phyloP scores from a whole-genome alignment of 2,329 filamentous ascomycete genomes.

The Eurotiales sp. region DNA sequence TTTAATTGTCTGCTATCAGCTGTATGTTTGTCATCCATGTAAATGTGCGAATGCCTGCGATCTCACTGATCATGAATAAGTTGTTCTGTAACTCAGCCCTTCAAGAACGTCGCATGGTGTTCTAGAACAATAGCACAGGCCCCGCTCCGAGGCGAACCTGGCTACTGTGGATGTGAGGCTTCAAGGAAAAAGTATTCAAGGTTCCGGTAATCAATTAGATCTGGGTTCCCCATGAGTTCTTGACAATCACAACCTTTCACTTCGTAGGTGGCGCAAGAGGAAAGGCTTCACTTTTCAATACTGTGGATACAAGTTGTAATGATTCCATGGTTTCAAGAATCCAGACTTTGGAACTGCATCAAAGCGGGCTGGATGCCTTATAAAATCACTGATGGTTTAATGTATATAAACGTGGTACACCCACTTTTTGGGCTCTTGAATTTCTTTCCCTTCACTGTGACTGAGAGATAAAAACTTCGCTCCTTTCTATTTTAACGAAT shows the following conservation, averaged over 20 bases:
- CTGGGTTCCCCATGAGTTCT: background rate
- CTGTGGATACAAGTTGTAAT: background rate
- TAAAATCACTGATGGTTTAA: background rate
- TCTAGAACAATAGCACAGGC: slow-evolving; percentile 1
- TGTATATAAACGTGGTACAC: background rate
- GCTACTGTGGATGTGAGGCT: background rate
- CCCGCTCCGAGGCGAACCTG: background rate
- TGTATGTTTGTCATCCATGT: background rate
- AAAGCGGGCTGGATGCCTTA: too few relatives aligned
- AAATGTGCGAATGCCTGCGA: background rate
- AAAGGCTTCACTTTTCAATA: slow-evolving; percentile 1
- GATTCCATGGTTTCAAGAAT: background rate
- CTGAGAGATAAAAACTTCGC: background rate
- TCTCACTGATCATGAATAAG: background rate
- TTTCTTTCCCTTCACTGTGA: too few relatives aligned
- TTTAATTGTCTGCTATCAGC: background rate
- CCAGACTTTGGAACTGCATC: background rate
- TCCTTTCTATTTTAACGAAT: background rate
- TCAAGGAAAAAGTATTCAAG: background rate
- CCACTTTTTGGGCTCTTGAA: too few relatives aligned
- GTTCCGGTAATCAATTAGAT: background rate
- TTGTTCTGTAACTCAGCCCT: background rate
- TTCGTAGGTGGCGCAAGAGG: background rate
- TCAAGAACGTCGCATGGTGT: background rate
- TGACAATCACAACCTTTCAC: background rate